Conservation (phyloP, 345 rosid species). For the Viola odorata region DNA sequence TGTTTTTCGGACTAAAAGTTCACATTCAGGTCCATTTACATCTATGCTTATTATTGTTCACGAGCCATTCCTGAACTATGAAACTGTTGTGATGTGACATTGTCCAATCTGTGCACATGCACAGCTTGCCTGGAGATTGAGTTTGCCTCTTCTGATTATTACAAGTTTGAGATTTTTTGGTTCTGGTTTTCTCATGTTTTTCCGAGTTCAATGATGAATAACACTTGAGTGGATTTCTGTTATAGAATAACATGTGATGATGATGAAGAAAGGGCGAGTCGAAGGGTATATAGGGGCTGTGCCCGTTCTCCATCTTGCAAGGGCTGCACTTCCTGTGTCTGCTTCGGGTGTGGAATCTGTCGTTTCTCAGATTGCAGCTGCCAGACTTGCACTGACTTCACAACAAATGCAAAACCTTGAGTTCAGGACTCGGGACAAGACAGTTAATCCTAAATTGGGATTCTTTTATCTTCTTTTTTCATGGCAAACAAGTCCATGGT, state of each 20-base stretch:
- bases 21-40: too few relatives aligned
- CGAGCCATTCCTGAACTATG: too few relatives aligned
- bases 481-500: slow-evolving; percentile 14
- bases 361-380: slow-evolving; percentile 88
- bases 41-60: too few relatives aligned
- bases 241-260: slow-evolving; percentile 68
- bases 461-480: background rate
- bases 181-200: too few relatives aligned
- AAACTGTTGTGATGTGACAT: too few relatives aligned
- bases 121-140: too few relatives aligned
- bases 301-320: slow-evolving; percentile 71
- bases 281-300: slow-evolving; percentile 88
- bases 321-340: slow-evolving; percentile 96
- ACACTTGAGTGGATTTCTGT: slow-evolving; percentile 1
- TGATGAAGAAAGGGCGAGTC: slow-evolving; percentile 66
- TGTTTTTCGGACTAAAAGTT: too few relatives aligned
- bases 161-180: too few relatives aligned
- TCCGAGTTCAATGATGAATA: too few relatives aligned
- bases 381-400: slow-evolving; percentile 92
- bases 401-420: slow-evolving; percentile 54
- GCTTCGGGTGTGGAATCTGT: slow-evolving; percentile 87
- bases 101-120: too few relatives aligned
- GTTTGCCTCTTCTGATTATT: too few relatives aligned
- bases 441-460: background rate
- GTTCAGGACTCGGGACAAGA: background rate